A percentile compares a stretch with the other conserved stretches of the same genome.
Evolutionary conservation across 129 eudicot genomes (phyloP).

Genomic region (Solidago caesia): DNA sequence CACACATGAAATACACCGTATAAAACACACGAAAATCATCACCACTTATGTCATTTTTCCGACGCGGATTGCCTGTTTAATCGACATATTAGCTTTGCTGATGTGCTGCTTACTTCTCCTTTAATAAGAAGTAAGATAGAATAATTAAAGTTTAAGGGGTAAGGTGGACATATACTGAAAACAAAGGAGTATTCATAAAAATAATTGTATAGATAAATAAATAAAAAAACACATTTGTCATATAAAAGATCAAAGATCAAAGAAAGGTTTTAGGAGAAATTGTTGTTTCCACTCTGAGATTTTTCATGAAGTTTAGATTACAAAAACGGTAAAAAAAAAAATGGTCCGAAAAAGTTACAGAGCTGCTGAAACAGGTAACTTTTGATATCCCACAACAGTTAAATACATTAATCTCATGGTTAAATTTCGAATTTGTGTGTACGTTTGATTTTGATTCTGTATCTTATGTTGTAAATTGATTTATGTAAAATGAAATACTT

Average conservation of each 20-base stretch:
- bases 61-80: too few relatives aligned
- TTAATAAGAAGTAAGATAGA: too few relatives aligned
- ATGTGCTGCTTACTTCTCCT: too few relatives aligned
- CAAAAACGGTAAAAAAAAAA: too few relatives aligned
- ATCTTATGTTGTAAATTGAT: neutral
- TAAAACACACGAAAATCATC: too few relatives aligned
- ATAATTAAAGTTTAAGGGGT: neutral
- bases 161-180: conserved; percentile 1
- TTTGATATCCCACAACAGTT: conserved; percentile 2
- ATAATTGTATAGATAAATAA: too few relatives aligned
- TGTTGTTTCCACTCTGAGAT: too few relatives aligned
- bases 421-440: conserved; percentile 5
- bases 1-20: too few relatives aligned
- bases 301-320: neutral
- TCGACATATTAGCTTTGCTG: too few relatives aligned
- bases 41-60: too few relatives aligned
- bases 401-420: neutral
- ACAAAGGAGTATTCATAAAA: neutral
- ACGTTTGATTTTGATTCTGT: neutral
- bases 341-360: conserved; percentile 36
- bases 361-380: conserved; percentile 27
- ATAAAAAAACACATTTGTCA: neutral
- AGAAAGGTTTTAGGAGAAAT: conserved; percentile 6
- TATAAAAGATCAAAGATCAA: neutral
- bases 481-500: neutral